phyloP scores from a whole-genome alignment of 257 asterid genomes.

The Striga asiatica region DNA sequence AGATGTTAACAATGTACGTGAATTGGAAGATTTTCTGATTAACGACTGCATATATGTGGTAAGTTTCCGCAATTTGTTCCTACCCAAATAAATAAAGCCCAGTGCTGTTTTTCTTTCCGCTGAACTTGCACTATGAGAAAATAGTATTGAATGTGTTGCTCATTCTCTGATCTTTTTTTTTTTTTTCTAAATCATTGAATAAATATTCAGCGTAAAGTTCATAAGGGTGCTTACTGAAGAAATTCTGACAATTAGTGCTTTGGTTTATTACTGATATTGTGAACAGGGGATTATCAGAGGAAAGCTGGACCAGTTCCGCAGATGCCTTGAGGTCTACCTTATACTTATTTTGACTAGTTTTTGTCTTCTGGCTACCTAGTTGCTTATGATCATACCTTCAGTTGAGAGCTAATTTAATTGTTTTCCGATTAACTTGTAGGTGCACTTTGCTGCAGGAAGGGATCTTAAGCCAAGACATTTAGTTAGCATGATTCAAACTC shows the following conservation, averaged over 20 bases:
- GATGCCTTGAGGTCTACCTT: conserved; percentile 86
- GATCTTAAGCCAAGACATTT: conserved; percentile 92
- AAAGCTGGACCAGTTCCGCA: conserved; percentile 89
- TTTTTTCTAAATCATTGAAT: neutral
- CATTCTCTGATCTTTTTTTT: neutral
- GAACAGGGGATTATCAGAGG: conserved; percentile 92
- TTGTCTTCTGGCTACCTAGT: neutral
- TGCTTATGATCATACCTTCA: conserved; percentile 2
- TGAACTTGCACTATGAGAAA: neutral
- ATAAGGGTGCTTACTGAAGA: conserved; percentile 1
- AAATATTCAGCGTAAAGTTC: neutral
- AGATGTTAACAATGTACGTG: conserved; percentile 90
- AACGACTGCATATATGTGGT: conserved; percentile 99
- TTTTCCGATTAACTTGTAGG: conserved; percentile 45
- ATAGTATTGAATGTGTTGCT: neutral
- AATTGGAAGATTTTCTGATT: conserved; percentile 94
- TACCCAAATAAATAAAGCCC: neutral
- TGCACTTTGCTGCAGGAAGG: conserved; percentile 98
- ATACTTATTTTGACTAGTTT: conserved; percentile 12
- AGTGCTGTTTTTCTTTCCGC: neutral
- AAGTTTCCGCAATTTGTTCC: conserved; percentile 25
- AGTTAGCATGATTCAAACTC: conserved; percentile 64
- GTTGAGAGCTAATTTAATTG: conserved; percentile 13
- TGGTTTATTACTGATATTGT: conserved; percentile 12
- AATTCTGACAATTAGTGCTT: conserved; percentile 1